Evolutionary conservation across 129 eudicot species (phyloP).

Genomic region (Ambrosia artemisiifolia): DNA sequence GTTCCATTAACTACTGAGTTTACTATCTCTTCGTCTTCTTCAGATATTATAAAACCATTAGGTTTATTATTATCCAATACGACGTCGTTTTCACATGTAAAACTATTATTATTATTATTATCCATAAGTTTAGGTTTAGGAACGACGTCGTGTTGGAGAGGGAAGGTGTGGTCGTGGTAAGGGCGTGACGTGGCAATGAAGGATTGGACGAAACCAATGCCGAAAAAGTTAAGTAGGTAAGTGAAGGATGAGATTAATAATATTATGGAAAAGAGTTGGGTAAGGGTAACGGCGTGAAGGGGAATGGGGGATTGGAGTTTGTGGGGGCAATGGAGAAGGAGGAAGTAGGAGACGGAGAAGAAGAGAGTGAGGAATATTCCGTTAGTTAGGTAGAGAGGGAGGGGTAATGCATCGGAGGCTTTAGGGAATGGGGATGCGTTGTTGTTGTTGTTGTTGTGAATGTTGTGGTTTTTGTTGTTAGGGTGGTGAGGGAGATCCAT

Average conservation of each 20-base stretch:
- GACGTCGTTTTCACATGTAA: too few relatives aligned
- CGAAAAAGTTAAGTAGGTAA: constrained; percentile 63
- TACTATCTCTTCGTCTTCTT: constrained; percentile 37
- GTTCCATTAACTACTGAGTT: constrained; percentile 34
- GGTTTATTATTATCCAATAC: not conserved
- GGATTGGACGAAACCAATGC: constrained; percentile 67
- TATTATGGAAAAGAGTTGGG: constrained; percentile 55
- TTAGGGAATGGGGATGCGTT: constrained; percentile 34
- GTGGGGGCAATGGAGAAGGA: constrained; percentile 73
- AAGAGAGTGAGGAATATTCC: constrained; percentile 68
- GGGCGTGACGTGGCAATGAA: constrained; percentile 40
- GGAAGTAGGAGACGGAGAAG: constrained; percentile 62
- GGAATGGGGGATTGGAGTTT: constrained; percentile 66
- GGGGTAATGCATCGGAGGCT: constrained; percentile 74
- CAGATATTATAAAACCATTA: constrained; percentile 1
- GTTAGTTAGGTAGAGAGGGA: constrained; percentile 73
- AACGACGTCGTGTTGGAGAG: constrained; percentile 3
- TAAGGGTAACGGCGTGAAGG: constrained; percentile 58
- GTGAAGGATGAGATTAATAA: constrained; percentile 60
- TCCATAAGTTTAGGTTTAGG: constrained; percentile 5
- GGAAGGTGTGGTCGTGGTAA: too few relatives aligned
- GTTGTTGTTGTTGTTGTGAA: constrained; percentile 14
- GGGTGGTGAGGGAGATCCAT: constrained; percentile 35
- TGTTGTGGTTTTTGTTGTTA: constrained; percentile 16
- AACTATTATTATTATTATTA: not conserved